Conservation (phyloP, 2,329 filamentous ascomycete species). For the Whalleya microplaca region DNA sequence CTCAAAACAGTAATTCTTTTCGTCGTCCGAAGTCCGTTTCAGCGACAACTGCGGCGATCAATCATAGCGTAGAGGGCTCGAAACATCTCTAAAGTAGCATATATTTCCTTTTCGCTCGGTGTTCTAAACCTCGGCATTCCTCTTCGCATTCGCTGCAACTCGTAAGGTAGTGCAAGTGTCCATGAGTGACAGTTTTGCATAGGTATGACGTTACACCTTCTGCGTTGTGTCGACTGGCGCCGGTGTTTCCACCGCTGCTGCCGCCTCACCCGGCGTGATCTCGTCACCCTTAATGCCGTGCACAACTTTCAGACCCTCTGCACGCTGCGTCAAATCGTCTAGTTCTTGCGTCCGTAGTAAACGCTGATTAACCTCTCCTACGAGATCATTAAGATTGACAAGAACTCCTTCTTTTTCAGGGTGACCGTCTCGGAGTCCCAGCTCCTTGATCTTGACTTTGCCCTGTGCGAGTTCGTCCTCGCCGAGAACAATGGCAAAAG, state of each 20-base stretch:
- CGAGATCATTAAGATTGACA: slow-evolving; percentile 66
- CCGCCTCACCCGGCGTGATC: slow-evolving; percentile 21
- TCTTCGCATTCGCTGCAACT: not conserved
- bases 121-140: not conserved
- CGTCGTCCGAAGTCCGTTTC: slow-evolving; percentile 18
- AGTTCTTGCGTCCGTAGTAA: slow-evolving; percentile 45
- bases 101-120: slow-evolving; percentile 3
- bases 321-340: slow-evolving; percentile 47
- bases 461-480: slow-evolving; percentile 85
- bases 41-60: slow-evolving; percentile 1
- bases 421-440: slow-evolving; percentile 75
- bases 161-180: not conserved
- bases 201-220: slow-evolving; percentile 1
- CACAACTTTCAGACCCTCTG: slow-evolving; percentile 51
- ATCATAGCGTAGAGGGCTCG: slow-evolving; percentile 8
- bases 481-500: slow-evolving; percentile 86
- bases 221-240: slow-evolving; percentile 15
- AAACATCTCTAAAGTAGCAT: slow-evolving; percentile 3
- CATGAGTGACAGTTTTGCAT: not conserved
- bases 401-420: slow-evolving; percentile 87
- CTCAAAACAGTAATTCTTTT: slow-evolving; percentile 18
- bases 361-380: slow-evolving; percentile 60
- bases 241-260: slow-evolving; percentile 23
- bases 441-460: slow-evolving; percentile 84
- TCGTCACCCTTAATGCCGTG: slow-evolving; percentile 49